Conservation (phyloP, 2,329 filamentous ascomycete species). For the Fusarium sp. region DNA sequence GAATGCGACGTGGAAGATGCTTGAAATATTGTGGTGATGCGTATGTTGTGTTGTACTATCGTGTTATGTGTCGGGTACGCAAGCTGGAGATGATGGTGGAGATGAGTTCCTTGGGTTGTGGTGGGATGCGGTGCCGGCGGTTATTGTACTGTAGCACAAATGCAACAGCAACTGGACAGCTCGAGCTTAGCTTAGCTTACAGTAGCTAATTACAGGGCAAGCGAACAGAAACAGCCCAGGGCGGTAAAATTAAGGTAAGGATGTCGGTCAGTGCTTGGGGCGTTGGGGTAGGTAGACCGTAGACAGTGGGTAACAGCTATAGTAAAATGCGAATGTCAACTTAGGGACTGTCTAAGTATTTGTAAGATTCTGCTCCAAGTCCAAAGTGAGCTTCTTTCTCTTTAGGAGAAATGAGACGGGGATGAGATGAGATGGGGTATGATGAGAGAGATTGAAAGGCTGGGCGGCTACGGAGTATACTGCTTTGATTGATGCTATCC, state of each 20-base stretch:
- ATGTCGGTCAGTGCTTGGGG: constrained; percentile 14
- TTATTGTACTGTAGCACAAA: constrained; percentile 24
- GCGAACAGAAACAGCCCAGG: constrained; percentile 16
- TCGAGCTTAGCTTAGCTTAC: neutral
- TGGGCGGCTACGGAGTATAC: constrained; percentile 1
- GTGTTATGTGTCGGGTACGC: constrained; percentile 13
- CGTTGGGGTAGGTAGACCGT: neutral
- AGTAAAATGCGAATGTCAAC: constrained; percentile 3
- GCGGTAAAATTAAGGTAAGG: constrained; percentile 34
- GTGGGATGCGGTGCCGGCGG: constrained; percentile 28
- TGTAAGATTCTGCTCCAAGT: constrained; percentile 18
- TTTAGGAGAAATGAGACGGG: neutral
- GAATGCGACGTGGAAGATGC: constrained; percentile 37
- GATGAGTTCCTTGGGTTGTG: constrained; percentile 31
- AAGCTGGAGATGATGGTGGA: constrained; percentile 38
- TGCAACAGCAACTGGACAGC: neutral
- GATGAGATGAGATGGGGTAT: neutral
- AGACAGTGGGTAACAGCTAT: constrained; percentile 17
- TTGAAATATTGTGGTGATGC: constrained; percentile 10
- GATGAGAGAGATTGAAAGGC: neutral
- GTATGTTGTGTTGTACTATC: constrained; percentile 10
- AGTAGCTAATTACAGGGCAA: neutral
- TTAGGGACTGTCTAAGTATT: constrained; percentile 10
- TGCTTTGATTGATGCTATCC: neutral
- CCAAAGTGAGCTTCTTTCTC: constrained; percentile 1